Evolutionary conservation across 805 yeast species (phyloP).

Genomic region (Lipomyces sp.): DNA sequence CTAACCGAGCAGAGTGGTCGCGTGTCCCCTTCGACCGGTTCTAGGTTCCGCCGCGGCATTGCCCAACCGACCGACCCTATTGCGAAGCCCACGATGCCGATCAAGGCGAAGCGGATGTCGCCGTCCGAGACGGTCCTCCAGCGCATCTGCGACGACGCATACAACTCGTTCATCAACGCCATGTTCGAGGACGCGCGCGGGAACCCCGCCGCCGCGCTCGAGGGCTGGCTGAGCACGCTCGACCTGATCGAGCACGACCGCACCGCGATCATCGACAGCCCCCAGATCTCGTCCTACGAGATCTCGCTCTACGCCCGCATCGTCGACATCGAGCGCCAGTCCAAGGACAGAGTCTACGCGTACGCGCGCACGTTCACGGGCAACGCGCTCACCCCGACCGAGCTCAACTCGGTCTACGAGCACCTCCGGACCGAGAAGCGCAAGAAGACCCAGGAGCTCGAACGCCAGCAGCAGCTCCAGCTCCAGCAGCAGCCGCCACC

Average conservation of each 20-base stretch:
- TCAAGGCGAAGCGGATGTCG: constrained; percentile 22
- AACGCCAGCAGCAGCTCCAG: not conserved
- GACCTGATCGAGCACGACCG: constrained; percentile 36
- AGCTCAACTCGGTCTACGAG: constrained; percentile 19
- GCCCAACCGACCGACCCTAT: too few species aligned
- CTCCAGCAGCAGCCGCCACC: not conserved
- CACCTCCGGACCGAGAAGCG: constrained; percentile 21
- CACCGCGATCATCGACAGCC: constrained; percentile 34
- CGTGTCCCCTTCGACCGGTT: too few species aligned
- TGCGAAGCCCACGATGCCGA: constrained; percentile 9
- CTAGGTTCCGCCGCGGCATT: too few species aligned
- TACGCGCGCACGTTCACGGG: constrained; percentile 21
- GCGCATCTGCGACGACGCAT: constrained; percentile 43
- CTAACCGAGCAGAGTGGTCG: too few species aligned
- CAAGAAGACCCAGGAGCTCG: constrained; percentile 5
- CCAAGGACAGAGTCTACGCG: constrained; percentile 38
- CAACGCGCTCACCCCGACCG: constrained; percentile 14
- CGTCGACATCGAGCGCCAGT: constrained; percentile 42
- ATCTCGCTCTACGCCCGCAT: constrained; percentile 38
- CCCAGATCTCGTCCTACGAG: constrained; percentile 38
- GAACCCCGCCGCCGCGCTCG: constrained; percentile 37
- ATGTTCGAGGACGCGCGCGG: constrained; percentile 41
- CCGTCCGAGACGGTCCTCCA: constrained; percentile 34
- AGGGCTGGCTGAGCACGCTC: constrained; percentile 40
- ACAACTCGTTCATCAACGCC: constrained; percentile 42